Percentiles rank a stretch among this genome's conserved stretches.
Evolutionary conservation across 805 yeast species (phyloP).

Genomic region (Priceomyces carsonii): DNA sequence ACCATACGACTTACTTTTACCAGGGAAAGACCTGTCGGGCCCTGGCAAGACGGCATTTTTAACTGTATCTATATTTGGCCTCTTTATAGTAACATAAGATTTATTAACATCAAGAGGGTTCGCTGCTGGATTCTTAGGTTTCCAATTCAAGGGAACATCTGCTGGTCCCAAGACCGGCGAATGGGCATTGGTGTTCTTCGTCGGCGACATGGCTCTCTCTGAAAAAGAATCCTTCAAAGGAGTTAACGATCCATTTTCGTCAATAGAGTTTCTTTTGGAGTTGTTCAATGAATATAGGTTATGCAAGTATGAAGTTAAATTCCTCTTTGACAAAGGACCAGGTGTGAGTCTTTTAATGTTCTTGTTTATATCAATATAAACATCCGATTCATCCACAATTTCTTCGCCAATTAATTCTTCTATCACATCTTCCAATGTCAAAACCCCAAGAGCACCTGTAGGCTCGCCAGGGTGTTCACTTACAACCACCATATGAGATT

Average conservation of each 20-base stretch:
- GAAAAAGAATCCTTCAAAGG: constrained; percentile 8
- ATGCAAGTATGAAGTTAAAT: constrained; percentile 68
- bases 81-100: constrained; percentile 67
- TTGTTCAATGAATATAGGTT: constrained; percentile 46
- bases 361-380: constrained; percentile 85
- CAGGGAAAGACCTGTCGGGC: constrained; percentile 16
- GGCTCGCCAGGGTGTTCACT: constrained; percentile 81
- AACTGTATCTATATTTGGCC: constrained; percentile 39
- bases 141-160: constrained; percentile 32
- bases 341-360: constrained; percentile 78
- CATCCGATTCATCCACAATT: constrained; percentile 94
- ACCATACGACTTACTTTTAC: constrained; percentile 21
- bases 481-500: constrained; percentile 95
- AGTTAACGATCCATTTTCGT: constrained; percentile 16
- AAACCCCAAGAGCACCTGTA: constrained; percentile 84
- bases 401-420: constrained; percentile 98
- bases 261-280: constrained; percentile 36
- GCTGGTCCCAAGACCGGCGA: constrained; percentile 15
- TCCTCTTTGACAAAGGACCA: constrained; percentile 71
- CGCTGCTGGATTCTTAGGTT: constrained; percentile 65
- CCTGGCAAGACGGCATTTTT: constrained; percentile 22
- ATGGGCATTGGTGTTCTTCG: constrained; percentile 1
- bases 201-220: constrained; percentile 4
- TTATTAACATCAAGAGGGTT: constrained; percentile 69
- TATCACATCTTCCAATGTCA: constrained; percentile 95